Percentiles rank a stretch among this genome's conserved stretches.
Conservation (phyloP, 73 alveolate species). For the Paramecium biaurelia region DNA sequence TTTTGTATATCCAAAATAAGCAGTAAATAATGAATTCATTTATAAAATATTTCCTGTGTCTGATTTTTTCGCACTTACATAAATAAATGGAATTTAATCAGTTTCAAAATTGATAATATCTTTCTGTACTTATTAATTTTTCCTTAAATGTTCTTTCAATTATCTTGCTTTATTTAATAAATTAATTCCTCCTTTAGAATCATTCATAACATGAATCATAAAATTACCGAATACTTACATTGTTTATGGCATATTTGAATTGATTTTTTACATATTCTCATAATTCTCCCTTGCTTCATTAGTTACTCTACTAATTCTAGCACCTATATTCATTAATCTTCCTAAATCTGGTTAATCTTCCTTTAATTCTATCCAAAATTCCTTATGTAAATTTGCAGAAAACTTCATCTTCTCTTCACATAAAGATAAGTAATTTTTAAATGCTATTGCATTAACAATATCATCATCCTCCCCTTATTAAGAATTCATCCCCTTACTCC, state of each 20-base stretch:
- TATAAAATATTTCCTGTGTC: background rate
- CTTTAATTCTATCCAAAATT: constrained; percentile 56
- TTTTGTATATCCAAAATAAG: constrained; percentile 49
- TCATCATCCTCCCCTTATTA: constrained; percentile 31
- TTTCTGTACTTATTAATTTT: background rate
- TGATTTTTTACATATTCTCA: constrained; percentile 46
- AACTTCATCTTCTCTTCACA: constrained; percentile 53
- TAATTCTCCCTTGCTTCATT: constrained; percentile 16
- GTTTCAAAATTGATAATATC: background rate
- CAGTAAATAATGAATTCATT: constrained; percentile 53
- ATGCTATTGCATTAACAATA: constrained; percentile 54
- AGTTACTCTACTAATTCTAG: constrained; percentile 21
- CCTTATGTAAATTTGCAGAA: constrained; percentile 52
- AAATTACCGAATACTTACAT: background rate
- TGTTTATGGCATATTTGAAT: background rate
- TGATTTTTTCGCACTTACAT: background rate
- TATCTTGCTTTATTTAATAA: background rate
- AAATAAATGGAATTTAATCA: constrained; percentile 32
- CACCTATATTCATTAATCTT: constrained; percentile 46
- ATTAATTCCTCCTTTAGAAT: background rate
- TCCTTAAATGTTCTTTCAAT: background rate
- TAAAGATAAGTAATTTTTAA: background rate
- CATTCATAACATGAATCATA: background rate
- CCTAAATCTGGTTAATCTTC: constrained; percentile 59
- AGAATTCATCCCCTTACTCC: background rate